A percentile compares a stretch with the other conserved stretches of the same genome.
These are phyloP conservation scores for Aspergillus cejpii DNA, from an alignment of 2,329 filamentous ascomycete species.

Conservation along the genomic window DNA sequence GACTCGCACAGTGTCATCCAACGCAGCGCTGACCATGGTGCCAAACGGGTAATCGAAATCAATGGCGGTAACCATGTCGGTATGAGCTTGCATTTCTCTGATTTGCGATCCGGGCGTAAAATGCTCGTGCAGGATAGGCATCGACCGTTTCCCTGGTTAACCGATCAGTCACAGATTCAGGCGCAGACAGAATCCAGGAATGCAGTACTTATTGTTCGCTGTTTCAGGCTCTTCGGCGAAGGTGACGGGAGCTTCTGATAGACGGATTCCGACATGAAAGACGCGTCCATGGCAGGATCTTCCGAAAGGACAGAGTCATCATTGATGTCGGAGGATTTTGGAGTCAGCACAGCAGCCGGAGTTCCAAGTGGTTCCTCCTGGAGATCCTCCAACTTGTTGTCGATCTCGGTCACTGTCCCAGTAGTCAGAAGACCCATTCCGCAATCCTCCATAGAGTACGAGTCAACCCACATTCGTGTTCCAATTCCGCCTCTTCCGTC, in stretches of 20 bases:
- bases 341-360: constrained; percentile 30
- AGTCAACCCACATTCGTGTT: constrained; percentile 69
- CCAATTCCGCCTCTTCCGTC: constrained; percentile 80
- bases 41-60: constrained; percentile 98
- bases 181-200: neutral
- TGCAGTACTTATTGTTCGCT: constrained; percentile 38
- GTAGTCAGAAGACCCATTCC: constrained; percentile 2
- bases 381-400: constrained; percentile 57
- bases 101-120: constrained; percentile 85
- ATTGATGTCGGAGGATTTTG: constrained; percentile 32
- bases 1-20: constrained; percentile 89
- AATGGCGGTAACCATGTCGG: constrained; percentile 77
- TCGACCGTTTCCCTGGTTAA: constrained; percentile 58
- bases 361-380: constrained; percentile 45
- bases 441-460: neutral
- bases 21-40: constrained; percentile 81
- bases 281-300: constrained; percentile 46
- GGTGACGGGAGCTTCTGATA: constrained; percentile 83
- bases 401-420: constrained; percentile 49
- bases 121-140: constrained; percentile 93
- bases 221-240: constrained; percentile 48
- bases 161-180: constrained; percentile 24
- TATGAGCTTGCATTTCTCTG: constrained; percentile 80
- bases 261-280: constrained; percentile 96
- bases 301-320: constrained; percentile 51